Evolutionary conservation across 768 basidiomycete genomes (phyloP).

Genomic region (Clathrus columnatus): DNA sequence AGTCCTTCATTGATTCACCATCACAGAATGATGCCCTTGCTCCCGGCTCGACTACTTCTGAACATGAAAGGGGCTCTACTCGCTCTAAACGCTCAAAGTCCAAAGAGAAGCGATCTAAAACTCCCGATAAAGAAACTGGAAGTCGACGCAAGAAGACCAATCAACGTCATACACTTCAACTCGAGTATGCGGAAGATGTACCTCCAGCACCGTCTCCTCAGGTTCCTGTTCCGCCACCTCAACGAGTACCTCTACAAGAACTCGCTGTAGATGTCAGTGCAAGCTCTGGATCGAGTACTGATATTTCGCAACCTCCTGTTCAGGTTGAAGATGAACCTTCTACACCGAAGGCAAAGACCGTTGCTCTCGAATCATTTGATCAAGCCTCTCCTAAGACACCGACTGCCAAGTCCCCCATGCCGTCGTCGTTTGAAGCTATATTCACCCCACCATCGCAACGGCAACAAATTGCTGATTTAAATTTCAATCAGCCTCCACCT

Average conservation of each 20-base stretch:
- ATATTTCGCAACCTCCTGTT: not conserved
- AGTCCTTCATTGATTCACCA: conserved; percentile 57
- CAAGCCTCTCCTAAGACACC: not conserved
- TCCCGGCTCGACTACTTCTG: conserved; percentile 20
- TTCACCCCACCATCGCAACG: not conserved
- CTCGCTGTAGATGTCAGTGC: not conserved
- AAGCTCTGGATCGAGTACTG: not conserved
- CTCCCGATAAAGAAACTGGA: conserved; percentile 28
- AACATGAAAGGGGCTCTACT: conserved; percentile 18
- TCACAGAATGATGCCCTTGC: conserved; percentile 41
- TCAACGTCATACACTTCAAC: conserved; percentile 76
- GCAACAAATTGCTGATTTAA: not conserved
- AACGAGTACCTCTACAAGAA: not conserved
- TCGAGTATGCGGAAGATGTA: conserved; percentile 72
- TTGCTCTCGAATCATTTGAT: not conserved
- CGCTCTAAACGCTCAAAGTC: conserved; percentile 4
- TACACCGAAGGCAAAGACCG: not conserved
- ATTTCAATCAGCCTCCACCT: not conserved
- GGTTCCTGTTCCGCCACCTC: not conserved
- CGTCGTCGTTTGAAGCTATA: not conserved
- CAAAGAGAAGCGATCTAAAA: conserved; percentile 21
- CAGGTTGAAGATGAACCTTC: not conserved
- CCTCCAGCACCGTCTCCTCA: conserved; percentile 6
- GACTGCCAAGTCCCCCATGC: not conserved
- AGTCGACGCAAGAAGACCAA: not conserved